These are phyloP conservation scores for Wickerhamiella slavikovae DNA, from an alignment of 805 yeast species.

Conservation along the genomic window DNA sequence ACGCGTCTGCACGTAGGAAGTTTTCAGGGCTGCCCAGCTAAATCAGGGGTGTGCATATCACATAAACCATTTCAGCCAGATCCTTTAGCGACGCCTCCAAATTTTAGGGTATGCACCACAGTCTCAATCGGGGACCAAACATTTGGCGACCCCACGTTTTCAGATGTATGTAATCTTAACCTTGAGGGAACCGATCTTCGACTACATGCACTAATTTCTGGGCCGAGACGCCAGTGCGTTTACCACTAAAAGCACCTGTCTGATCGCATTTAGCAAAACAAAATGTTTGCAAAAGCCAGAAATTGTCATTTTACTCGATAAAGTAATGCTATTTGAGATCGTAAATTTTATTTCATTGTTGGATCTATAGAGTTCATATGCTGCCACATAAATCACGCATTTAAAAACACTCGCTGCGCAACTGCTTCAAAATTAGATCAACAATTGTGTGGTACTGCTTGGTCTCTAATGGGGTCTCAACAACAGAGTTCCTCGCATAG, in stretches of 20 bases:
- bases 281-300: not conserved
- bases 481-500: conserved; percentile 4
- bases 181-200: not conserved
- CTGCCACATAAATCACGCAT: not conserved
- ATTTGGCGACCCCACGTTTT: not conserved
- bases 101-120: not conserved
- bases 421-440: not conserved
- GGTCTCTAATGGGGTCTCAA: no score
- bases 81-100: not conserved
- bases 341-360: no score
- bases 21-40: no score
- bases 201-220: not conserved
- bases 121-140: not conserved
- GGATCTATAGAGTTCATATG: no score
- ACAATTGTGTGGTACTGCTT: no score
- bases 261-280: not conserved
- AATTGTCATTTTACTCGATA: not conserved
- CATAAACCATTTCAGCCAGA: not conserved
- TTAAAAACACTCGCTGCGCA: not conserved
- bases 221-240: not conserved
- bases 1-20: no score
- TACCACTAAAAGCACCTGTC: not conserved
- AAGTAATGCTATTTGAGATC: not conserved
- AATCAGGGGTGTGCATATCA: no score
- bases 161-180: not conserved